Base-by-base conservation (phyloP, 345 rosid species). In the Rhizophora mangle region DNA sequence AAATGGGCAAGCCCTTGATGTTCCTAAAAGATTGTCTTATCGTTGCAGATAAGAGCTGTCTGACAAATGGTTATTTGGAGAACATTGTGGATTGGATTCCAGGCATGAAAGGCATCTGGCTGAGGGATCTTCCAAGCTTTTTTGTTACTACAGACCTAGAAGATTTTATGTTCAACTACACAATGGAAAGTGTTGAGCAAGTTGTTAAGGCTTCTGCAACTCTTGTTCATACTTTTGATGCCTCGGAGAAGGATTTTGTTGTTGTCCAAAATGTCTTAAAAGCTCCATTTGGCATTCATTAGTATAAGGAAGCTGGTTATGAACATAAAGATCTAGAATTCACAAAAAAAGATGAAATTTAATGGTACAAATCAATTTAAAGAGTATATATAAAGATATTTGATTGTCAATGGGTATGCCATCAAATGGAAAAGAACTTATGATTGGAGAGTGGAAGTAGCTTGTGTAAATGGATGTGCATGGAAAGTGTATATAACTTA, bases 261-360 rank as follows among this genome's bases (percentile, higher is more conserved):
- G 89, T 68, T 84, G 95, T 62, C 94, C 90, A 69, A 92, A 88
- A 72, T 80, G 85, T 8, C 87, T 80, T 72, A 96, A 81, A 32
- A 83, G 87, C 69, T 86, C 90, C 78, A 88, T 71, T 82, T 96
- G 98, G 69, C 72, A 71, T 60, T 90, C 96, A 57, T 82, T 91
- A 0, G 98, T 90, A 81, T 92, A 98, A 64, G 91, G 10, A 34
- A 8, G 2, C 2, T 34, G 0, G 37, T 34, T 34, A 1, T 34
- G 2, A 34, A 9, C 1, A 7, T 0, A 34, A 34, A 2, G 37
- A 8, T 34, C 0, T 34, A 34, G 0, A 34, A 8, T 34, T 34
- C 0, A 34, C 2, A 34, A 34, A 1, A 34, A 34, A 34, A 34
- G 2, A 34, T 34, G 10, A 1, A 1, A 8, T 34, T 34, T 7